A percentile compares a stretch with the other conserved stretches of the same genome.
phyloP scores from a whole-genome alignment of 2,329 filamentous ascomycete species.

The Fusarium sp. region DNA sequence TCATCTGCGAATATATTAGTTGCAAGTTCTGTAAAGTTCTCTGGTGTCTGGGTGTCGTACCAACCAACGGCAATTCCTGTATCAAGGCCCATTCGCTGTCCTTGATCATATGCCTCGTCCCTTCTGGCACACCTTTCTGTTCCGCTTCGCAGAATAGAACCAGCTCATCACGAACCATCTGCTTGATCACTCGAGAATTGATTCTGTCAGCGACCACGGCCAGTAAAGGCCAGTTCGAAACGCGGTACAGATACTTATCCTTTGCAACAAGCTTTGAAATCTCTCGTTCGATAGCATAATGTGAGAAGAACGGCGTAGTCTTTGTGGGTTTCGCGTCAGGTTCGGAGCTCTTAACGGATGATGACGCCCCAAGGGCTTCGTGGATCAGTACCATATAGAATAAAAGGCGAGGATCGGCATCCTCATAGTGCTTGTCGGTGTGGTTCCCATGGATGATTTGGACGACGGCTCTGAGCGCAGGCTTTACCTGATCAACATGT shows the following conservation, averaged over 20 bases:
- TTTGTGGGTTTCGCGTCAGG: too few species aligned
- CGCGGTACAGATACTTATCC: constrained; percentile 1
- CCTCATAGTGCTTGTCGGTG: not conserved
- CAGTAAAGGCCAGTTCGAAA: constrained; percentile 32
- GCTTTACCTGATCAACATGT: not conserved
- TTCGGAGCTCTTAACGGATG: not conserved
- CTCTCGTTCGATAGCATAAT: not conserved
- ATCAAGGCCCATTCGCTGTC: constrained; percentile 9
- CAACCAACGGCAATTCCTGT: constrained; percentile 1
- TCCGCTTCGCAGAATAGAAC: constrained; percentile 4
- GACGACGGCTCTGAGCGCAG: constrained; percentile 13
- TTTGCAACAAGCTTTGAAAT: constrained; percentile 1
- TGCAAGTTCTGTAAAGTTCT: not conserved
- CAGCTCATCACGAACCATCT: not conserved
- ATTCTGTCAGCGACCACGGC: constrained; percentile 26
- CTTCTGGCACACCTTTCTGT: not conserved
- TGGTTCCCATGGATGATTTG: constrained; percentile 13
- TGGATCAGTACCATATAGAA: constrained; percentile 29
- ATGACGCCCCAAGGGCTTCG: constrained; percentile 17
- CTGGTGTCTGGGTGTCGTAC: not conserved
- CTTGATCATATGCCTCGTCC: not conserved
- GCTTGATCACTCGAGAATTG: not conserved
- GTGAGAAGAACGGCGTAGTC: constrained; percentile 2
- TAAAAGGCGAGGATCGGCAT: constrained; percentile 11
- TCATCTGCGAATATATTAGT: constrained; percentile 8